Percentiles rank a stretch among this genome's conserved stretches.
These are phyloP conservation scores for Xylaria sp. DNA, from an alignment of 2,329 filamentous ascomycete species.

Conservation along the genomic window DNA sequence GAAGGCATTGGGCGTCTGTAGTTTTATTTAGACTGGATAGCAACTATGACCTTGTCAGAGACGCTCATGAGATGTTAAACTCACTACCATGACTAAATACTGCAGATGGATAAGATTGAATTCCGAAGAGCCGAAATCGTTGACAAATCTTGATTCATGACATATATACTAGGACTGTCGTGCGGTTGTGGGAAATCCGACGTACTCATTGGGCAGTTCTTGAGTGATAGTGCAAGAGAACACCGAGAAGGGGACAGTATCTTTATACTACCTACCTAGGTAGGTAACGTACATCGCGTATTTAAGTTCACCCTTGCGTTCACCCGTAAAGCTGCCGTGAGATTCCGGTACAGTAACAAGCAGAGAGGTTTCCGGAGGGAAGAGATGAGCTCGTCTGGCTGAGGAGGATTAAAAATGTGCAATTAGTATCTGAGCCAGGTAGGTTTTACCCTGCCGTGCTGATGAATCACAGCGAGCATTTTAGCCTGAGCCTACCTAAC, in stretches of 20 bases:
- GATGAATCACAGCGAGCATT: too few species aligned
- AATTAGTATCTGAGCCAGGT: background rate
- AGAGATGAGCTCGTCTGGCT: too few species aligned
- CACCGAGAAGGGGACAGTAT: background rate
- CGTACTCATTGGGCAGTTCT: background rate
- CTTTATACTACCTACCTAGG: background rate
- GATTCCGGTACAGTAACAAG: slow-evolving; percentile 8
- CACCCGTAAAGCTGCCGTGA: slow-evolving; percentile 11
- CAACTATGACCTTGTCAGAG: background rate
- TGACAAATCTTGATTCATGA: background rate
- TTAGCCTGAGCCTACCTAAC: too few species aligned
- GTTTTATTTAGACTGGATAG: background rate
- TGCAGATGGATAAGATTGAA: too few species aligned
- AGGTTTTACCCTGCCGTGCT: too few species aligned
- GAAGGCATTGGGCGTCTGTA: background rate
- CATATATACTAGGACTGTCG: background rate
- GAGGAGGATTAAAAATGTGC: background rate
- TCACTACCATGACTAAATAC: background rate
- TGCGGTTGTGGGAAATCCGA: background rate
- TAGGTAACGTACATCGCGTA: background rate
- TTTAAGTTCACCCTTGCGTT: background rate
- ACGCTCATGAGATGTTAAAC: background rate
- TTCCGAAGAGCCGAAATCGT: too few species aligned
- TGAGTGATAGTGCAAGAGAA: background rate
- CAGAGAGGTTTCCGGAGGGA: slow-evolving; percentile 9